Conservation (phyloP, 139 green algal species). For the Coelastrella sp. region DNA sequence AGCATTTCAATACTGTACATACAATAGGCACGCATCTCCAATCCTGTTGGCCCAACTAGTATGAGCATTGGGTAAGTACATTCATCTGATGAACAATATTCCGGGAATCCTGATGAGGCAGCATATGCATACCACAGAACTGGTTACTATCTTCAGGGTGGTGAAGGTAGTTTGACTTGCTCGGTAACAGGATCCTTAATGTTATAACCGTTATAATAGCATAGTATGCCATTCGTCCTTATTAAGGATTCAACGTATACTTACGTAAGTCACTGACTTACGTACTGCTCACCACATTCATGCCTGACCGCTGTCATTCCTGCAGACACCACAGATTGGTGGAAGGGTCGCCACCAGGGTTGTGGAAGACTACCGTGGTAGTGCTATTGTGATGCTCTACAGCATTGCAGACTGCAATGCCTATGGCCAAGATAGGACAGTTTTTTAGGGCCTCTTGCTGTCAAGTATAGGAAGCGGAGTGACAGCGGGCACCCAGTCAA, state of each 20-base stretch:
- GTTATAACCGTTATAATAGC: too few species aligned
- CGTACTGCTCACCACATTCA: neutral
- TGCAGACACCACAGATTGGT: neutral
- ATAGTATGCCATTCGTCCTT: neutral
- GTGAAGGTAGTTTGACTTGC: slow-evolving; percentile 4
- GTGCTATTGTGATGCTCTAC: neutral
- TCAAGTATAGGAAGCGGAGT: neutral
- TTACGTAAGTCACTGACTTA: too few species aligned
- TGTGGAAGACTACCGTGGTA: neutral
- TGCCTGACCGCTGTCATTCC: neutral
- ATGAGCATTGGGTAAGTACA: neutral
- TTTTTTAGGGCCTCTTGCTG: neutral
- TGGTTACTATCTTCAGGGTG: neutral
- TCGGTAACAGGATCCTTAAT: neutral
- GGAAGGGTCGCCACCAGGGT: neutral
- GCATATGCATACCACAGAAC: neutral
- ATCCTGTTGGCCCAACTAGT: neutral
- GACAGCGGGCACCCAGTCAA: neutral
- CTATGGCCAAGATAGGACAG: neutral
- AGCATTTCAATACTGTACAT: neutral
- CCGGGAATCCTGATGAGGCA: neutral
- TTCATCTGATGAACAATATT: too few species aligned
- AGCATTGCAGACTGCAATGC: neutral
- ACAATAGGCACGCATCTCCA: neutral
- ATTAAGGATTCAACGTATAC: too few species aligned